These are phyloP conservation scores for Cyberlindnera japonica DNA, from an alignment of 805 yeast genomes.

Conservation along the genomic window DNA sequence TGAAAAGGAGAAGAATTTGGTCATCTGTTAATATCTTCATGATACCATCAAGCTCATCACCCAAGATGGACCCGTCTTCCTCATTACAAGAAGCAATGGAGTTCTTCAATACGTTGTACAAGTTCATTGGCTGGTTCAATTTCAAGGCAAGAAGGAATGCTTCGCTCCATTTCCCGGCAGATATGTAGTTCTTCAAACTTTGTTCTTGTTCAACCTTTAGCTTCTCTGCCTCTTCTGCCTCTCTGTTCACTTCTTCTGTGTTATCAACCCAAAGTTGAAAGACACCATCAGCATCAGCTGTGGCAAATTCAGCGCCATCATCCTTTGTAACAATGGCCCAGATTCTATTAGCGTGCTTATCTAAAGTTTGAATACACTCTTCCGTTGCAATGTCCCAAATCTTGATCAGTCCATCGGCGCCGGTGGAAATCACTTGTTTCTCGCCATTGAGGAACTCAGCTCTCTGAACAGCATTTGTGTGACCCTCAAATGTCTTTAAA, in stretches of 20 bases:
- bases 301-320: constrained; percentile 66
- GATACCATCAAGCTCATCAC: constrained; percentile 57
- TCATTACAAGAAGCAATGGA: constrained; percentile 39
- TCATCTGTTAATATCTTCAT: constrained; percentile 55
- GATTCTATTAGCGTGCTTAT: constrained; percentile 90
- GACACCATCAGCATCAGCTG: constrained; percentile 95
- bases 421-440: constrained; percentile 65
- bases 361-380: constrained; percentile 80
- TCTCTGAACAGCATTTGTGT: constrained; percentile 87
- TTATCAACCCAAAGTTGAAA: constrained; percentile 86
- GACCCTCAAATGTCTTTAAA: constrained; percentile 85
- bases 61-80: constrained; percentile 41
- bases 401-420: constrained; percentile 93
- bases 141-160: constrained; percentile 85
- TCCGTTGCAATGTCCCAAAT: constrained; percentile 80
- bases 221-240: constrained; percentile 48
- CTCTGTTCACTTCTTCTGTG: constrained; percentile 64
- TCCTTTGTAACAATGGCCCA: constrained; percentile 78
- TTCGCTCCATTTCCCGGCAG: constrained; percentile 74
- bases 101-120: constrained; percentile 70
- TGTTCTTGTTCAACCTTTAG: constrained; percentile 82
- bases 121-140: constrained; percentile 84
- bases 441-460: constrained; percentile 64
- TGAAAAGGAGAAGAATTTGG: constrained; percentile 58
- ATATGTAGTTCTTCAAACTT: constrained; percentile 69